phyloP scores from a whole-genome alignment of 768 basidiomycete genomes.

The Tulasnella calospora region DNA sequence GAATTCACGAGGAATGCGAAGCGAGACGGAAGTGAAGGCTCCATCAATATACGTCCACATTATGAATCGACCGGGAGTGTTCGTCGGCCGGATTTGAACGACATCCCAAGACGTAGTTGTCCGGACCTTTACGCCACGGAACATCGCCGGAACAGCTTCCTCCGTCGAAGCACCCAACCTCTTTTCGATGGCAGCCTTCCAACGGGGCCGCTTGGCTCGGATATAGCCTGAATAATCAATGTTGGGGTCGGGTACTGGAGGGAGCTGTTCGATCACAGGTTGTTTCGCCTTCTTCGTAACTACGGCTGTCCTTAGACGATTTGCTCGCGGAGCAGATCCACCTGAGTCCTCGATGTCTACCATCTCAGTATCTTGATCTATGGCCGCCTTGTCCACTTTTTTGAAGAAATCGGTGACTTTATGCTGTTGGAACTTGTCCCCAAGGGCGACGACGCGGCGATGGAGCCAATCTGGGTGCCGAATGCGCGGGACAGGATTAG shows the following conservation, averaged over 20 bases:
- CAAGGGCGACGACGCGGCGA: constrained; percentile 77
- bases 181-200: constrained; percentile 59
- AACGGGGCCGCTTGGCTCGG: constrained; percentile 66
- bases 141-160: constrained; percentile 61
- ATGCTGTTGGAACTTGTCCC: constrained; percentile 98
- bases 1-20: constrained; percentile 87
- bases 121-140: constrained; percentile 55
- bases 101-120: constrained; percentile 75
- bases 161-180: constrained; percentile 41
- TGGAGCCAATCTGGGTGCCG: constrained; percentile 97
- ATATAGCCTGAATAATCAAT: constrained; percentile 73
- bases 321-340: constrained; percentile 20
- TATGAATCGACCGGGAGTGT: constrained; percentile 72
- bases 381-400: constrained; percentile 33
- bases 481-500: constrained; percentile 93
- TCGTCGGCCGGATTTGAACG: constrained; percentile 77
- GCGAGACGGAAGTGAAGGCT: constrained; percentile 69
- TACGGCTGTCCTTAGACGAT: constrained; percentile 46
- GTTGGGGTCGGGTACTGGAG: constrained; percentile 54
- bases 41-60: constrained; percentile 84
- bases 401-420: constrained; percentile 94
- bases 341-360: constrained; percentile 62
- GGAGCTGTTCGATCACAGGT: constrained; percentile 40
- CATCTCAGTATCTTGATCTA: constrained; percentile 35
- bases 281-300: constrained; percentile 47